Conservation (phyloP, 2,329 filamentous ascomycete species). For the Plenodomus tracheiphilus region DNA sequence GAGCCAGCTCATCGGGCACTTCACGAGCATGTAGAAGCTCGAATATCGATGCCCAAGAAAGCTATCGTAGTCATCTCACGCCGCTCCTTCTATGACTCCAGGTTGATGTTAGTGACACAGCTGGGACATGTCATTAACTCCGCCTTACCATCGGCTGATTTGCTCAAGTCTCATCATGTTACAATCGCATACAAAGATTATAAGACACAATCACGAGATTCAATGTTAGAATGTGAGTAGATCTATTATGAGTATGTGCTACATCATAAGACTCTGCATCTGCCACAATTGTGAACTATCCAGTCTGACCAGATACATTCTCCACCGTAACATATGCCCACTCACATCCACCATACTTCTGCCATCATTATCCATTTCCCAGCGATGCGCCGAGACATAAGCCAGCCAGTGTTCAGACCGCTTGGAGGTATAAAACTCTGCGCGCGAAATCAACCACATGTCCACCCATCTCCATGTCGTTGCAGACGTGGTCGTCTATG, state of each 20-base stretch:
- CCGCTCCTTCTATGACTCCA: not conserved
- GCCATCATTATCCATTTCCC: slow-evolving; percentile 21
- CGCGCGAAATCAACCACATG: slow-evolving; percentile 23
- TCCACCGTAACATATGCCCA: slow-evolving; percentile 13
- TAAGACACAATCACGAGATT: not conserved
- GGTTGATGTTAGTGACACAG: not conserved
- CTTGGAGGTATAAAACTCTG: slow-evolving; percentile 37
- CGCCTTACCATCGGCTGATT: not conserved
- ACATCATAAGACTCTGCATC: not conserved
- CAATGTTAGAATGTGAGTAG: not conserved
- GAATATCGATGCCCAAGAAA: not conserved
- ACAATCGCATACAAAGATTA: not conserved
- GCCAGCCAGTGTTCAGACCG: slow-evolving; percentile 22
- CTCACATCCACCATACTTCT: slow-evolving; percentile 22
- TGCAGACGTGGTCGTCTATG: slow-evolving; percentile 40
- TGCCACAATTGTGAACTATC: slow-evolving; percentile 9
- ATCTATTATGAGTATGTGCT: not conserved
- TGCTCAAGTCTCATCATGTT: not conserved
- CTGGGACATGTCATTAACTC: not conserved
- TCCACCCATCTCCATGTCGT: slow-evolving; percentile 29
- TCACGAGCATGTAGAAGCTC: no score
- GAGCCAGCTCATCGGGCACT: no score
- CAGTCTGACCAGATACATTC: slow-evolving; percentile 17
- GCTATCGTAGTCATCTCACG: not conserved
- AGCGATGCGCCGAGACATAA: slow-evolving; percentile 20